phyloP scores from a whole-genome alignment of 345 rosid species.

The Crucihimalaya himalaica region DNA sequence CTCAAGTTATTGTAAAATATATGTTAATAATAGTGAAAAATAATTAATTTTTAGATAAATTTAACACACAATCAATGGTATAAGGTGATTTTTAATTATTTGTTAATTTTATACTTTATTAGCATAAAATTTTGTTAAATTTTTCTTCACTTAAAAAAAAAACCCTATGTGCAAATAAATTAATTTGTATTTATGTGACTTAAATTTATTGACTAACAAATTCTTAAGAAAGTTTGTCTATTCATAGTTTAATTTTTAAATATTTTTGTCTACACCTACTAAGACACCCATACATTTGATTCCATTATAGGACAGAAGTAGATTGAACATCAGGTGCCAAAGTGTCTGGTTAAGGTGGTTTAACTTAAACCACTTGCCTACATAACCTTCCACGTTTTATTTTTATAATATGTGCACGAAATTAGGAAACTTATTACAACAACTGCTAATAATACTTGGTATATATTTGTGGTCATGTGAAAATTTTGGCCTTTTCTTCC shows the following conservation, averaged over 20 bases:
- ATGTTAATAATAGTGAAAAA: constrained; percentile 14
- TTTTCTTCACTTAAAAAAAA: not conserved
- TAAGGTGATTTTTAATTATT: not conserved
- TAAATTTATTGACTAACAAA: not conserved
- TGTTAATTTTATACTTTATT: not conserved
- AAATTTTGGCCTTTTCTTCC: not conserved
- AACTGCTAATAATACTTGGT: not conserved
- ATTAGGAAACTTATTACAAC: not conserved
- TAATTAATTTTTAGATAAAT: not conserved
- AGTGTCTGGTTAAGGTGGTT: constrained; percentile 39
- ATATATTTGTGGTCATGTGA: not conserved
- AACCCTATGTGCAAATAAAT: not conserved
- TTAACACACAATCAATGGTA: constrained; percentile 7
- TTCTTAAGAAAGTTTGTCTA: not conserved
- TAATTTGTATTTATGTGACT: not conserved
- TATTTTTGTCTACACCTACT: not conserved
- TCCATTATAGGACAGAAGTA: constrained; percentile 1
- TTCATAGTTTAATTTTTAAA: not conserved
- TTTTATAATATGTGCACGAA: not conserved
- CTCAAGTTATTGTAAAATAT: not conserved
- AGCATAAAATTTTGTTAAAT: not conserved
- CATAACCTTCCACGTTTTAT: constrained; percentile 29
- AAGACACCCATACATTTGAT: not conserved
- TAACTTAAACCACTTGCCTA: constrained; percentile 30
- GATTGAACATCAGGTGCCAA: constrained; percentile 31